Base-by-base conservation (phyloP, 139 green algal species). In the Coelastrella sp. region DNA sequence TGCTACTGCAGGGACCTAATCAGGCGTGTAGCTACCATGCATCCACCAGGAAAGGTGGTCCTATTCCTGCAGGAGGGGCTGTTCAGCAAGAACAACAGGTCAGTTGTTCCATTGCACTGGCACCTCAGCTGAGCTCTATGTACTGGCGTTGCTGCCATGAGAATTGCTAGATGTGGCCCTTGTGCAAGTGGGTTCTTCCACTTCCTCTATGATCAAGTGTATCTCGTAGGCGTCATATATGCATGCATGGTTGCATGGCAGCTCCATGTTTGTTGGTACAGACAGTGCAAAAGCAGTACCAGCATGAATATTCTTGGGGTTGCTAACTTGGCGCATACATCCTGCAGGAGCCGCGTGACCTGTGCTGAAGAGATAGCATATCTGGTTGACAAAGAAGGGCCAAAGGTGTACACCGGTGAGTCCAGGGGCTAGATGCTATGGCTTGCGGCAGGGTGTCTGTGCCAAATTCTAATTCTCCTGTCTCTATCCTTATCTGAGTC, bases 331-430 rank as follows among this genome's bases (percentile, higher is more conserved):
- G 5, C 22, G 5, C 17, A 32, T 76, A 8, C 16, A 5, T 73
- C 7, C 73, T 80, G 68, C 86, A 96, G 97, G 82, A 99, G 97
- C 3, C 95, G 96, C 32, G 93, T 98, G 58, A 96, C 97, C 81
- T 98, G 95, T 90, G 92, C 95, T 47, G 98, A 99, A 87, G 95
- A 97, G 91, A 92, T 99, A 5, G 95, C 75, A 0, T 88, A 59
- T 47, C 91, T 96, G 3, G 92, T 98, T 7, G 95, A 97, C 17
- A 87, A 89, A 4, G 88, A 96, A 13, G 96, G 96, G 3, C 93
- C 93, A 3, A 16, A 13, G 22, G 54, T 94, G 2, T 96, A 96
- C 82, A 20, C 76, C 73, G 86, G 86, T 85, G 65, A 5, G 16
- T 83, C 73, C 77, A 19, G n/a, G 64, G 16, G 11, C 4, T 2